Evolutionary conservation across 176 grass and related monocot species (phyloP).

Genomic region (Carex cristatella): DNA sequence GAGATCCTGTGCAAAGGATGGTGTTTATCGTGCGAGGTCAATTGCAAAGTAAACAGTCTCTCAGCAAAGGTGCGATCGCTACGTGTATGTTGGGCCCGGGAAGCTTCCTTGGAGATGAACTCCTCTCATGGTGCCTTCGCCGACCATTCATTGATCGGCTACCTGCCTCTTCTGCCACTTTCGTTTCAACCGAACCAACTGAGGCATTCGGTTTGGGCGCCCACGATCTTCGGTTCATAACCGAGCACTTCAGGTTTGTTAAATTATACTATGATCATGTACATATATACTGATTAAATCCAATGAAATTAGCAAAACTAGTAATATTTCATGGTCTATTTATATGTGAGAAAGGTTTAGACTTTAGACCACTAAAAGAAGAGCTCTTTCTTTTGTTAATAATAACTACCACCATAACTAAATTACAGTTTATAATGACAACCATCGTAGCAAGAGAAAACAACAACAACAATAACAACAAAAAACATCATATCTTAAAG

Average conservation of each 20-base stretch:
- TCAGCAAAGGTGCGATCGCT: slow-evolving; percentile 73
- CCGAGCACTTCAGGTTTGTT: slow-evolving; percentile 67
- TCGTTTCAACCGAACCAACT: slow-evolving; percentile 64
- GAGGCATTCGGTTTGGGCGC: slow-evolving; percentile 74
- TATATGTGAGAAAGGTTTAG: not conserved
- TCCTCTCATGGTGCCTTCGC: slow-evolving; percentile 91
- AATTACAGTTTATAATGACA: not conserved
- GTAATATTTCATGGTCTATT: not conserved
- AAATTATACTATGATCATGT: not conserved
- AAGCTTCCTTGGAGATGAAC: slow-evolving; percentile 93
- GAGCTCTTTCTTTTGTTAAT: not conserved
- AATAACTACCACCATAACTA: not conserved
- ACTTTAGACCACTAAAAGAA: not conserved
- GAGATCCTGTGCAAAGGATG: slow-evolving; percentile 91
- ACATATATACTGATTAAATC: not conserved
- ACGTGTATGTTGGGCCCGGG: slow-evolving; percentile 59
- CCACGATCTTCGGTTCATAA: slow-evolving; percentile 79
- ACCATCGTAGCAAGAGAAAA: not conserved
- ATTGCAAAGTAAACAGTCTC: slow-evolving; percentile 66
- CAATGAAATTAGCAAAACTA: not conserved
- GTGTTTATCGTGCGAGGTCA: slow-evolving; percentile 78
- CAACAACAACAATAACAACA: not conserved
- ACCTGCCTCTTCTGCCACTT: slow-evolving; percentile 69
- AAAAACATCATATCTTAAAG: not conserved
- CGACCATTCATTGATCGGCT: slow-evolving; percentile 67